Conservation (phyloP, 208 protist species). For the Acanthamoeba sp. region DNA sequence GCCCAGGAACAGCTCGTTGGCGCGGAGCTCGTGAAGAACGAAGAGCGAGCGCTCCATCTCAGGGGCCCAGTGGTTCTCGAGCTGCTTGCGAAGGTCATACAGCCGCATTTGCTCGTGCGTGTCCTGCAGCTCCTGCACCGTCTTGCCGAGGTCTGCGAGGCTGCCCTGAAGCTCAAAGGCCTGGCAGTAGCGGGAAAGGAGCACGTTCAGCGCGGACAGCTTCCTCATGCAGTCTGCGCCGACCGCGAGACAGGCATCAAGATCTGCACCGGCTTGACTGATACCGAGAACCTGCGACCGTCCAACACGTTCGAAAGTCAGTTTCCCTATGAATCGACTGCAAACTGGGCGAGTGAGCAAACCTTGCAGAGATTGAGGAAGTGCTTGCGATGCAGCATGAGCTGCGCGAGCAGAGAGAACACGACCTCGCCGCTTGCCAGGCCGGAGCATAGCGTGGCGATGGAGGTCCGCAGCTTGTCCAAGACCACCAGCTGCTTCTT, state of each 20-base stretch:
- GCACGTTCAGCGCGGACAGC: not conserved
- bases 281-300: slow-evolving; percentile 31
- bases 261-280: not conserved
- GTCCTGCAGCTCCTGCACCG: slow-evolving; percentile 45
- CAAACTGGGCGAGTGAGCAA: too few species aligned
- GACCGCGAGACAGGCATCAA: not conserved
- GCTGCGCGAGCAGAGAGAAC: not conserved
- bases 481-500: not conserved
- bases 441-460: not conserved
- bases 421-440: not conserved
- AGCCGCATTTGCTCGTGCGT: not conserved
- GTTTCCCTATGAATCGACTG: too few species aligned
- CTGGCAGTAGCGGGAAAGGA: slow-evolving; percentile 53
- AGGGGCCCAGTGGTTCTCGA: not conserved
- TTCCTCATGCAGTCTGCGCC: not conserved
- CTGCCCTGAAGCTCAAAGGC: not conserved
- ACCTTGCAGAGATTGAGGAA: slow-evolving; percentile 54
- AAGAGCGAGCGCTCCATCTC: not conserved
- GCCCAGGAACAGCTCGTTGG: slow-evolving; percentile 58
- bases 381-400: not conserved
- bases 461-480: not conserved
- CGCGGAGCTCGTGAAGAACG: not conserved
- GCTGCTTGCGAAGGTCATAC: not conserved
- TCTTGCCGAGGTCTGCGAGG: not conserved
- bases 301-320: too few species aligned